These are phyloP conservation scores for maize (Zea mays) DNA, from an alignment of 176 grass and related monocot genomes.

Conservation along the genomic window Zm-B73-REFERENCE-NAM-5.0 NC_050099.1:224645501-224646000, in stretches of 20 bases:
- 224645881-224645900: not conserved
- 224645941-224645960: too few species aligned
- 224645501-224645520: too few species aligned
- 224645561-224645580: slow-evolving; percentile 8
- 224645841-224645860: not conserved
- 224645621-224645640: not conserved
- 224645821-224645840: not conserved
- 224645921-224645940: not conserved
- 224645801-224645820: not conserved
- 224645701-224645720: slow-evolving; percentile 12
- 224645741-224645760: not conserved
- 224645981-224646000: too few species aligned
- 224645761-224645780: not conserved
- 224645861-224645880: not conserved
- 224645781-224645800: not conserved
- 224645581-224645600: not conserved
- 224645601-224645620: not conserved
- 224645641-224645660: not conserved
- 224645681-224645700: not conserved
- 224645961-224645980: too few species aligned
- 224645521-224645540: too few species aligned
- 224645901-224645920: not conserved
- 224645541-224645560: slow-evolving; percentile 5
- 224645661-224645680: not conserved
- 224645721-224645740: not conserved